phyloP scores from a whole-genome alignment of 345 rosid genomes.

The Excoecaria cochinchinensis region DNA sequence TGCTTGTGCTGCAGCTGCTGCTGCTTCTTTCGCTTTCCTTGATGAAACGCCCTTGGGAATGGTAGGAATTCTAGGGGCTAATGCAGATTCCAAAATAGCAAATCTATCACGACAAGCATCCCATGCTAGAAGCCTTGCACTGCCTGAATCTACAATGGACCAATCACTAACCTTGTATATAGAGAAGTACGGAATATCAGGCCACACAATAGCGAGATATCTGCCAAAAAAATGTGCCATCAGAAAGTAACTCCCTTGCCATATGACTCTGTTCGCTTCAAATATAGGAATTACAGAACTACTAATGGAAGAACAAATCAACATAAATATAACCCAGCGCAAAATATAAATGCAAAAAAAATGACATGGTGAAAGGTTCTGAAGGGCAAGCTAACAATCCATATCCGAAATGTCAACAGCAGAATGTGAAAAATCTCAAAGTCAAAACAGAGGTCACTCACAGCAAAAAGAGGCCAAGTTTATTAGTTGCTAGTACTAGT shows the following conservation, averaged over 20 bases:
- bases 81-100: conserved; percentile 81
- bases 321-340: not conserved
- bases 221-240: conserved; percentile 46
- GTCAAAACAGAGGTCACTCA: not conserved
- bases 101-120: conserved; percentile 93
- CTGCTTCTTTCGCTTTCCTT: conserved; percentile 92
- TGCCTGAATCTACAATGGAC: conserved; percentile 95
- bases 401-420: not conserved
- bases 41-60: conserved; percentile 90
- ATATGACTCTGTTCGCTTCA: conserved; percentile 2
- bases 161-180: conserved; percentile 94
- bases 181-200: conserved; percentile 91
- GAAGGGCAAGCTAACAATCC: not conserved
- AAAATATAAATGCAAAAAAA: conserved; percentile 9
- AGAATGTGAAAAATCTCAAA: not conserved
- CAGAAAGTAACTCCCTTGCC: conserved; percentile 6
- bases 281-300: conserved; percentile 2
- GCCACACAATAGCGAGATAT: conserved; percentile 96
- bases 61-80: conserved; percentile 79
- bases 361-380: not conserved
- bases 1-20: conserved; percentile 97
- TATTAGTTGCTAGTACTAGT: not conserved
- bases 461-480: conserved; percentile 6
- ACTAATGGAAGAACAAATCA: not conserved
- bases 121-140: conserved; percentile 97